Conservation (phyloP, 305 asterid genomes). For the Andrographis paniculata region DNA sequence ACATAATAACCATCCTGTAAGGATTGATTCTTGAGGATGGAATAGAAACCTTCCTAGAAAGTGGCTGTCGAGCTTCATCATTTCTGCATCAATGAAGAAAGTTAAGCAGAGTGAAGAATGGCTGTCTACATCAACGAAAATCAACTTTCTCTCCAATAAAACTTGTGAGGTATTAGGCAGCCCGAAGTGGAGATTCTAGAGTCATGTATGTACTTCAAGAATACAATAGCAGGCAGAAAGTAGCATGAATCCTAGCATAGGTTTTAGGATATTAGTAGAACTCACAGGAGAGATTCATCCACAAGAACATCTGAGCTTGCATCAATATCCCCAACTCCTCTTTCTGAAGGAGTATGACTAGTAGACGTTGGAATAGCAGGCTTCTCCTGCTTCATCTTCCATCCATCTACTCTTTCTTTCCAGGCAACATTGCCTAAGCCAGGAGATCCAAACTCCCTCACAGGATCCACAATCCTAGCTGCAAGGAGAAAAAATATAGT, state of each 20-base stretch:
- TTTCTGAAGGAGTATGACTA: slow-evolving; percentile 91
- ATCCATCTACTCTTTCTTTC: slow-evolving; percentile 99
- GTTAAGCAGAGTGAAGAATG: slow-evolving; percentile 17
- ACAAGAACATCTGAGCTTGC: slow-evolving; percentile 83
- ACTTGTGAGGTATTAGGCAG: background rate
- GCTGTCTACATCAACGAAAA: slow-evolving; percentile 7
- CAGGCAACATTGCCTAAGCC: slow-evolving; percentile 98
- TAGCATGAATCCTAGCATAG: too few relatives aligned
- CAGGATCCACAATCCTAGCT: slow-evolving; percentile 95
- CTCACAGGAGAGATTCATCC: slow-evolving; percentile 77
- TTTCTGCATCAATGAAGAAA: slow-evolving; percentile 48
- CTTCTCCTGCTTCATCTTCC: slow-evolving; percentile 99
- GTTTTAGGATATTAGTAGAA: background rate
- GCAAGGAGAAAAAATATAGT: slow-evolving; percentile 25
- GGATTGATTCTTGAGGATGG: slow-evolving; percentile 97
- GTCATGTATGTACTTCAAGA: too few relatives aligned
- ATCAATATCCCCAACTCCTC: slow-evolving; percentile 88
- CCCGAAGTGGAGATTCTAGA: background rate
- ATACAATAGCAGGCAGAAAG: too few relatives aligned
- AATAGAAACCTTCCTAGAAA: slow-evolving; percentile 94
- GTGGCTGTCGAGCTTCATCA: slow-evolving; percentile 98
- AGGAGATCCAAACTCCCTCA: slow-evolving; percentile 84
- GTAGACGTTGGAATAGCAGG: slow-evolving; percentile 70
- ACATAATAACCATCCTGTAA: slow-evolving; percentile 91
- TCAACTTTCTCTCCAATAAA: slow-evolving; percentile 1